Conservation (phyloP, 2,329 filamentous ascomycete genomes). For the Exophiala mesophila region DNA sequence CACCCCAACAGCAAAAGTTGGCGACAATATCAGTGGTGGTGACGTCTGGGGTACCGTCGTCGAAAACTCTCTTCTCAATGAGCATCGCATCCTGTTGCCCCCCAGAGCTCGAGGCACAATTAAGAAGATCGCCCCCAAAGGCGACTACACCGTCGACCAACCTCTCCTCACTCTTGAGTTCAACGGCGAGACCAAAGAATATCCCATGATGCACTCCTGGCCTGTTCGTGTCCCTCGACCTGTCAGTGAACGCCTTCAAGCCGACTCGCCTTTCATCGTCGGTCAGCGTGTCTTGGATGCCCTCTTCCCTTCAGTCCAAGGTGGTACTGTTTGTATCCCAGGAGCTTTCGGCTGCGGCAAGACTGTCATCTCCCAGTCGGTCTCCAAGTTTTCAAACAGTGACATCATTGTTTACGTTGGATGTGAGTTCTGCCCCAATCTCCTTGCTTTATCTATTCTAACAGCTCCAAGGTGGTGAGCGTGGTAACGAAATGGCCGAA, state of each 20-base stretch:
- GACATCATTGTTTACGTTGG: constrained; percentile 99
- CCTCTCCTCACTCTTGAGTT: constrained; percentile 96
- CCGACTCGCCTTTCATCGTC: constrained; percentile 87
- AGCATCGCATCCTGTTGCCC: constrained; percentile 89
- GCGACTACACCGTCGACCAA: constrained; percentile 88
- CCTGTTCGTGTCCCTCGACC: constrained; percentile 94
- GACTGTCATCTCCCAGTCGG: constrained; percentile 97
- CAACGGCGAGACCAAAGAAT: constrained; percentile 89
- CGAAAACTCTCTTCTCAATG: constrained; percentile 90
- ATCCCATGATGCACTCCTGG: constrained; percentile 98
- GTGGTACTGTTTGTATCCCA: constrained; percentile 95
- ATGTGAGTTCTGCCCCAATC: constrained; percentile 33
- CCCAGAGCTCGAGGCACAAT: constrained; percentile 88
- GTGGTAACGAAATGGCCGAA: constrained; percentile 99
- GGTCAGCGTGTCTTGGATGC: constrained; percentile 95
- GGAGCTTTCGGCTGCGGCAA: constrained; percentile 98
- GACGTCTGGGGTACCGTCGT: constrained; percentile 93
- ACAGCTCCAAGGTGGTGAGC: constrained; percentile 58
- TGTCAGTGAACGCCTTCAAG: constrained; percentile 83
- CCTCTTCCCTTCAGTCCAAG: constrained; percentile 92
- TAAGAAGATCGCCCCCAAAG: constrained; percentile 82
- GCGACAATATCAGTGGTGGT: constrained; percentile 93
- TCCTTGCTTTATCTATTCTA: constrained; percentile 6
- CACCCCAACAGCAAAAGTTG: constrained; percentile 81
- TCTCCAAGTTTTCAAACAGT: constrained; percentile 99